Conservation (phyloP, 169 alveolate genomes). For the Theileria orientalis region DNA sequence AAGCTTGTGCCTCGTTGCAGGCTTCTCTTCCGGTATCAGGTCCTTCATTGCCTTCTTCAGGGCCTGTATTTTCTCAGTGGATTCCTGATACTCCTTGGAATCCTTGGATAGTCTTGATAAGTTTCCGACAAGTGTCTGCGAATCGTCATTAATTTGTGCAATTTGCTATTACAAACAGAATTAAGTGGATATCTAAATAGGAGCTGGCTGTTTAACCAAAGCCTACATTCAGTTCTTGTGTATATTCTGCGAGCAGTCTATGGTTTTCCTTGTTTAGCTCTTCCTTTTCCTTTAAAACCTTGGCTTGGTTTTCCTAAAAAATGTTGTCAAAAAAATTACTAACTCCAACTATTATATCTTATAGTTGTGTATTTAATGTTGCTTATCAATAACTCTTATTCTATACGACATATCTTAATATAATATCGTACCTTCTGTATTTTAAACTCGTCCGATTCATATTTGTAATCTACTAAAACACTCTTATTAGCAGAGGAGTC, state of each 20-base stretch:
- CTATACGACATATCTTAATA: neutral
- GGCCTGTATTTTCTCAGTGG: slow-evolving; percentile 14
- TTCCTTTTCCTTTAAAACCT: slow-evolving; percentile 17
- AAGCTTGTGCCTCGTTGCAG: neutral
- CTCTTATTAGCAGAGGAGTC: neutral
- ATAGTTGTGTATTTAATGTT: too few relatives aligned
- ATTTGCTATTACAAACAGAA: neutral
- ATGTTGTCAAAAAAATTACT: neutral
- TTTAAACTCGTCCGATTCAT: slow-evolving; percentile 58
- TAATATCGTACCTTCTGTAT: slow-evolving; percentile 20
- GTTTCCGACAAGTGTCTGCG: slow-evolving; percentile 28
- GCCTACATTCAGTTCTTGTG: slow-evolving; percentile 19
- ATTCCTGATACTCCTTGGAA: slow-evolving; percentile 34
- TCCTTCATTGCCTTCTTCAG: slow-evolving; percentile 41
- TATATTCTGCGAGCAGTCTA: slow-evolving; percentile 17
- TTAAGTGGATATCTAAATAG: neutral
- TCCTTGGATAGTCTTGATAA: slow-evolving; percentile 46
- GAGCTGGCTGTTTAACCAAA: too few relatives aligned
- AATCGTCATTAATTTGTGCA: neutral
- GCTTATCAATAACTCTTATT: too few relatives aligned
- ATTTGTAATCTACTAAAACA: slow-evolving; percentile 12
- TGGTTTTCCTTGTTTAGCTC: slow-evolving; percentile 10
- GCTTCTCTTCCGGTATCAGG: slow-evolving; percentile 2
- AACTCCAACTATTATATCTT: too few relatives aligned
- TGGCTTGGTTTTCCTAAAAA: neutral